Evolutionary conservation across 1,139 yeast species (phyloP).

Genomic region (Protomyces lactucae-debilis): DNA sequence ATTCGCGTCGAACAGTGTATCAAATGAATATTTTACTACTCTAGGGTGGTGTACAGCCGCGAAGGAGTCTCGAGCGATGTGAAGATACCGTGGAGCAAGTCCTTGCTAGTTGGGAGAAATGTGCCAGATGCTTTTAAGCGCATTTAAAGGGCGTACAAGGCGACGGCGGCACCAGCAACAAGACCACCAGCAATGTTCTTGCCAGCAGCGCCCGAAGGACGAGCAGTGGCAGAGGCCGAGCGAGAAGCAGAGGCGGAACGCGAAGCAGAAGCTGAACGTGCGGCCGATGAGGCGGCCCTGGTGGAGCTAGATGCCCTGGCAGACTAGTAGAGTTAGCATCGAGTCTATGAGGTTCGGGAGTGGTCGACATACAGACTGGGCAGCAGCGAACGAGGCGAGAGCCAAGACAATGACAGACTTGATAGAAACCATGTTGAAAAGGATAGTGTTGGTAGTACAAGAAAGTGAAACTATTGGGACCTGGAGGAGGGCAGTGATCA

Average conservation of each 20-base stretch:
- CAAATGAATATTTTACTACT: no score
- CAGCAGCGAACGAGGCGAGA: slow-evolving; percentile 17
- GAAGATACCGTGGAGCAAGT: no score
- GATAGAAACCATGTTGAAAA: slow-evolving; percentile 20
- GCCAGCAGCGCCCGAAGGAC: slow-evolving; percentile 10
- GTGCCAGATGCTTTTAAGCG: background rate
- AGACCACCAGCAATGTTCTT: slow-evolving; percentile 17
- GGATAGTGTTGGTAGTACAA: background rate
- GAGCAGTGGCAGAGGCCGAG: slow-evolving; percentile 3
- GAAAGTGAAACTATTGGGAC: background rate
- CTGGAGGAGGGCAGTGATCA: background rate
- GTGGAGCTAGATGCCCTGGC: background rate
- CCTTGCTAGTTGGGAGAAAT: background rate
- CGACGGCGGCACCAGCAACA: slow-evolving; percentile 25
- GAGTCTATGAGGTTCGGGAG: background rate
- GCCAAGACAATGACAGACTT: slow-evolving; percentile 22
- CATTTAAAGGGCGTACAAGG: slow-evolving; percentile 12
- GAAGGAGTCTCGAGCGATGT: no score
- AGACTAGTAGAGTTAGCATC: background rate
- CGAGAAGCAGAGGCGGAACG: background rate
- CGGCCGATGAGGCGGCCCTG: background rate
- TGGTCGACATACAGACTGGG: slow-evolving; percentile 3
- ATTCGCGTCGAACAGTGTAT: no score
- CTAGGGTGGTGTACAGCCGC: no score
- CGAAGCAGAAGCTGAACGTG: slow-evolving; percentile 7